Base-by-base conservation (phyloP, 164 flowering plant species). In the Taxillus chinensis region DNA sequence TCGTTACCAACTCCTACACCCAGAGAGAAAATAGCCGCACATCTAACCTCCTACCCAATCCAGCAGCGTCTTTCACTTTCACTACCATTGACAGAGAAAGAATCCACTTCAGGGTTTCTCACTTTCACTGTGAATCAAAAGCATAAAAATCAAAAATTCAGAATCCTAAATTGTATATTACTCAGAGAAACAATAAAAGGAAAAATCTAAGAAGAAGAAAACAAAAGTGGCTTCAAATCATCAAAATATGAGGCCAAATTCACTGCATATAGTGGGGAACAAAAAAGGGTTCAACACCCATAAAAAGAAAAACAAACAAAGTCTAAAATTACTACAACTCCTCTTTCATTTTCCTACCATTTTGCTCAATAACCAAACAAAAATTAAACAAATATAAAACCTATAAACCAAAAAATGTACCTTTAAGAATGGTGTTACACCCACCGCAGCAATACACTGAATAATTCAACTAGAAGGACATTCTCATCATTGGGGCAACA, bases 401-500 rank as follows among this genome's bases (percentile, higher is more conserved):
- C 8, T 17, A 42, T 6, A 7, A 12, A 39, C 12, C n/a, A 58
- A 5, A 12, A 37, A 14, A 8, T 15, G 10, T 67, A 77, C 83
- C 83, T 67, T 74, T 63, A 46, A 80, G 81, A 67, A 77, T 78
- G 65, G 78, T 70, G 39, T 81, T 81, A 11, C 83, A 80, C n/a
- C 81, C 80, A 54, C 83, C 81, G 56, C 83, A 80, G 64, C 69
- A 77, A 50, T 75, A 77, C 41, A 80, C 79, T 60, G 79, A 68
- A 62, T 69, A 77, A 65, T 75, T 76, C 15, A 70, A 69, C 83
- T 0, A 79, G 74, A 4, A 80, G 65, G 45, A 80, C 74, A 64
- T 75, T 77, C 49, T 77, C 71, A 45, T 81, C 77, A 62, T 77
- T 79, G 42, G 83, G 83, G 56, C 83, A 79, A 16, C 77, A 71